Evolutionary conservation across 768 basidiomycete species (phyloP), one percentile per base, ranked within the genome.

Genomic region (Lactifluus rugatus): DNA sequence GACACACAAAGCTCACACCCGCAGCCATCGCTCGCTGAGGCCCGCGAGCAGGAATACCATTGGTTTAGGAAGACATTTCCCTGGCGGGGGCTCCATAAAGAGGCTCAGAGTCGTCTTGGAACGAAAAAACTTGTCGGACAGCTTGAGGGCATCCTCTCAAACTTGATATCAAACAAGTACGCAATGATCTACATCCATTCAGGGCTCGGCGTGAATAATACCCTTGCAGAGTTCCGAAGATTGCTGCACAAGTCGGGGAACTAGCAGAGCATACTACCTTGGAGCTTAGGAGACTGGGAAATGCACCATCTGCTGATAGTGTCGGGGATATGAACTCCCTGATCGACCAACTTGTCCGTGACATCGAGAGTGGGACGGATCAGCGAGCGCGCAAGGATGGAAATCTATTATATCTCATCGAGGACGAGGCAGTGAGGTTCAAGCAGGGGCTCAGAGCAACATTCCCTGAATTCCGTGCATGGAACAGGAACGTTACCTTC

Each of bases 221-320:
- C 25, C 17, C n/a, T 21, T 16, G 23, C 26, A 87, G 85, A 42
- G 71, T 87, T 0, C 83, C 83, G 0, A 70, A 78, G 45, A 80
- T 86, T n/a, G 74, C 77, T 44, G 68, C 75, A 0, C 82, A 84
- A 60, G 67, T 86, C 21, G 71, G 74, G 31, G 70, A 66, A 0
- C 65, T 74, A 0, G 73, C 81, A 3, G 58, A 64, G 0, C 65
- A 60, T 8, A 73, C 78, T 0, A 2, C 26, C 2, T 5, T 14
- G 69, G 73, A 1, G 41, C 62, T 5, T 57, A 57, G 39, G 13
- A 69, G n/a, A 6, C 66, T 77, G 0, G 83, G 84, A 0, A 74
- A 67, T 19, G 73, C 75, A 0, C 83, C 82, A 0, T 79, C 83
- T 0, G 64, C 61, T 1, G 78, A 87, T 54, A 76, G 84, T 0